A percentile compares a stretch with the other conserved stretches of the same genome.
Evolutionary conservation across 2,329 filamentous ascomycete species (phyloP).

Genomic region (Pseudopithomyces maydicus): DNA sequence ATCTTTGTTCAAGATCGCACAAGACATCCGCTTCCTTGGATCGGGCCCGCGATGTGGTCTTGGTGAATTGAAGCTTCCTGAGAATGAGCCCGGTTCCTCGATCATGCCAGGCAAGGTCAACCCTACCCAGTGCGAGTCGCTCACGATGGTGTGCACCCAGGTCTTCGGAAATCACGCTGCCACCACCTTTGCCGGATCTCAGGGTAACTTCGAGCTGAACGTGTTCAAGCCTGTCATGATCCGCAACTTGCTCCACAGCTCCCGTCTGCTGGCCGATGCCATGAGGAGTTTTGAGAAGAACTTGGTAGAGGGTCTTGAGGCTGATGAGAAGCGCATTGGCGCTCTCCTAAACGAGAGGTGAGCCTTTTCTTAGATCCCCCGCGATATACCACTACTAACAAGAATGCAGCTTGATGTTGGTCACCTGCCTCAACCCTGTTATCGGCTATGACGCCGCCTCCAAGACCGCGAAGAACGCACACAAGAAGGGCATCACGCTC

Average conservation of each 20-base stretch:
- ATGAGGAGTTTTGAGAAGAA: constrained; percentile 97
- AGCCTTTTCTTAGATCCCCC: constrained; percentile 41
- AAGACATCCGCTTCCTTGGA: constrained; percentile 96
- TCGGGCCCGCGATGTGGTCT: constrained; percentile 95
- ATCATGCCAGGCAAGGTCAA: constrained; percentile 99
- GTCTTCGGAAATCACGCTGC: constrained; percentile 98
- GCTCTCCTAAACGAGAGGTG: constrained; percentile 94
- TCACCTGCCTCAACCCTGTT: constrained; percentile 95
- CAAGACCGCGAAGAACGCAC: constrained; percentile 70
- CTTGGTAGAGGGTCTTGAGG: constrained; percentile 83
- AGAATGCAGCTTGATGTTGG: constrained; percentile 81
- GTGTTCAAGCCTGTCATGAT: constrained; percentile 99
- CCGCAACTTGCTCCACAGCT: constrained; percentile 91
- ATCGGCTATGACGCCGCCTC: constrained; percentile 62
- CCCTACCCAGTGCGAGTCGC: constrained; percentile 94
- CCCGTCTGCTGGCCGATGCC: constrained; percentile 83
- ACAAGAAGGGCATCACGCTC: constrained; percentile 95
- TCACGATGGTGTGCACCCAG: constrained; percentile 97
- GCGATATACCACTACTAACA: not conserved
- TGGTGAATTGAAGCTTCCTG: constrained; percentile 88
- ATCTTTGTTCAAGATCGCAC: constrained; percentile 96
- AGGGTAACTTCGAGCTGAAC: constrained; percentile 98
- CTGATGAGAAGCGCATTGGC: constrained; percentile 90
- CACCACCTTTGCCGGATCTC: constrained; percentile 91
- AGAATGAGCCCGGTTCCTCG: constrained; percentile 96